Conservation (phyloP, 1,139 yeast genomes). For the Geotrichum fermentans region DNA sequence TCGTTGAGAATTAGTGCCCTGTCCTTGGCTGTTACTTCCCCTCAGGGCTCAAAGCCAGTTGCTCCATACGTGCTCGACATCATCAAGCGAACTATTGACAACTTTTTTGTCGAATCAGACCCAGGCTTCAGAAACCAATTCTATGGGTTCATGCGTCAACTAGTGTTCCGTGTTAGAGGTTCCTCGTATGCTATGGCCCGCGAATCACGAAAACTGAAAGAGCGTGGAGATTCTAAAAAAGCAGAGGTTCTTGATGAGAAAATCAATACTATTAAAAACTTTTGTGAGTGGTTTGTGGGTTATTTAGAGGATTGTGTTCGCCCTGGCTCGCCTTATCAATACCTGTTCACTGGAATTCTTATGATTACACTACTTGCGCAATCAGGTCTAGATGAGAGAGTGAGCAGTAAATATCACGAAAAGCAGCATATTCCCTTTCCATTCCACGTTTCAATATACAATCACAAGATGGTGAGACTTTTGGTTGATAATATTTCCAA, state of each 20-base stretch:
- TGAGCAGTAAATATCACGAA: constrained; percentile 39
- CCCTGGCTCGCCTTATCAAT: constrained; percentile 70
- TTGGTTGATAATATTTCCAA: constrained; percentile 60
- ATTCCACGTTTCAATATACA: constrained; percentile 45
- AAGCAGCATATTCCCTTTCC: constrained; percentile 43
- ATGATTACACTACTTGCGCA: constrained; percentile 48
- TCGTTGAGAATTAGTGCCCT: constrained; percentile 54
- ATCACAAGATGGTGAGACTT: constrained; percentile 41
- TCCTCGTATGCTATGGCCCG: constrained; percentile 55
- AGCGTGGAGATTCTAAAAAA: constrained; percentile 20
- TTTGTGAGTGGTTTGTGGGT: constrained; percentile 44
- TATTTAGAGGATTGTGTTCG: constrained; percentile 45
- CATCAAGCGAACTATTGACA: constrained; percentile 43
- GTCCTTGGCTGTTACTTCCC: constrained; percentile 55
- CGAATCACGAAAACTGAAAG: constrained; percentile 42
- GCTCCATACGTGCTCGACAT: constrained; percentile 43
- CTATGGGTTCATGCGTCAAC: constrained; percentile 54
- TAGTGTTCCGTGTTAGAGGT: constrained; percentile 60
- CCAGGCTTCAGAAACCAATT: constrained; percentile 65
- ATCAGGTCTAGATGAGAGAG: constrained; percentile 52
- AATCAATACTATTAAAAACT: constrained; percentile 34
- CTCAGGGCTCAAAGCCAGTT: constrained; percentile 58
- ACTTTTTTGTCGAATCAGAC: constrained; percentile 56
- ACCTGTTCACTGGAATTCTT: constrained; percentile 49
- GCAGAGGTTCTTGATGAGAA: constrained; percentile 21